Conservation (phyloP, 495 filamentous ascomycete species). For the Podospora australis region DNA sequence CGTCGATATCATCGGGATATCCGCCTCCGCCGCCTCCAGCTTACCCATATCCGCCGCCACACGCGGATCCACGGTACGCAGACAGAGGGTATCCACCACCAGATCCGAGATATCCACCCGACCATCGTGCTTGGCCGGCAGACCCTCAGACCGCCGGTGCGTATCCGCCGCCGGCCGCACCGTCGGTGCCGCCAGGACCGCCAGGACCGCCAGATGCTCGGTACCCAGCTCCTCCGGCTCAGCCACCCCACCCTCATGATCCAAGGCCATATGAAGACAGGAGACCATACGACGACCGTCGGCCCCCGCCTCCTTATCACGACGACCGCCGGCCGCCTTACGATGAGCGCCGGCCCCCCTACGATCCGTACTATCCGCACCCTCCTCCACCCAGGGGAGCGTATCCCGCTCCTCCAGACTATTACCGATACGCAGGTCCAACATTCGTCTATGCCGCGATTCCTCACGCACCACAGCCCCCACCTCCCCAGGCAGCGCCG, state of each 20-base stretch:
- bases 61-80: slow-evolving; percentile 9
- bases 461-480: slow-evolving; percentile 12
- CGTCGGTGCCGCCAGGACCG: slow-evolving; percentile 14
- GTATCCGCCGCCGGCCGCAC: not conserved
- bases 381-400: slow-evolving; percentile 6
- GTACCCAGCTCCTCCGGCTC: slow-evolving; percentile 15
- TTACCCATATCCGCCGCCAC: slow-evolving; percentile 5
- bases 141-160: not conserved
- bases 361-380: not conserved
- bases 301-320: no score
- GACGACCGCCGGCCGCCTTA: slow-evolving; percentile 13
- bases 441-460: slow-evolving; percentile 11
- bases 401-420: slow-evolving; percentile 9
- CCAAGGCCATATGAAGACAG: slow-evolving; percentile 11
- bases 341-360: slow-evolving; percentile 7
- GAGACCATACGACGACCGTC: slow-evolving; percentile 13
- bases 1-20: slow-evolving; percentile 21
- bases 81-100: slow-evolving; percentile 8
- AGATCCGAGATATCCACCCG: slow-evolving; percentile 18
- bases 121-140: slow-evolving; percentile 14
- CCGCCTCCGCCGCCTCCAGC: slow-evolving; percentile 1
- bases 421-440: slow-evolving; percentile 14
- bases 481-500: slow-evolving; percentile 35
- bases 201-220: slow-evolving; percentile 14
- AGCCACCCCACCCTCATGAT: slow-evolving; percentile 10